Base-by-base conservation (phyloP, 2,329 filamentous ascomycete genomes). In the Ceratocystis huliohia region DNA sequence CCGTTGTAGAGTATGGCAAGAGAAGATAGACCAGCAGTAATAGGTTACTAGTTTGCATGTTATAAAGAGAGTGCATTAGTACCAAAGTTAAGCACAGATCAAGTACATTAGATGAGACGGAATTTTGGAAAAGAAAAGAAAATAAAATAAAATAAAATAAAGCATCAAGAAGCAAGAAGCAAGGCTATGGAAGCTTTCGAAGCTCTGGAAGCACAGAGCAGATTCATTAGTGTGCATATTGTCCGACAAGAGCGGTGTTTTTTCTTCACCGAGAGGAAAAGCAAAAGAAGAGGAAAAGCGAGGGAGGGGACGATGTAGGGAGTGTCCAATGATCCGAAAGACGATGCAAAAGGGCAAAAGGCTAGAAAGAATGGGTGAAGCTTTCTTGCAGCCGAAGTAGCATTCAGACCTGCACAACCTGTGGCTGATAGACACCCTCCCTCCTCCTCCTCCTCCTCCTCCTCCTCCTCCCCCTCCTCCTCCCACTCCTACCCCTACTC, bases 141-240 rank as follows among this genome's bases (percentile, higher is more conserved):
- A 13, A 41, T 15, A 41, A 41, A 41, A 41, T 41, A 15, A 41
- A 41, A 41, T 41, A 41, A 41, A 10, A 2, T 3, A 41, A 10
- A 2, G 3, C 13, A 28, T 13, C 28, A 59, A 37, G 56, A 59
- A 37, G 56, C 28, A 59, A 37, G 56, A 59, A 37, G 56, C 56
- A 59, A 41, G 28, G n/a, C 56, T 5, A 17, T 59, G 17, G 56
- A 59, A 59, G 56, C 25, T 59, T 37, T 59, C 56, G 56, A 59
- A 59, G 56, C 56, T 20, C 56, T 59, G 28, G 56, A 59, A 59
- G 25, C 56, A 37, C 25, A 33, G 8, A 33, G n/a, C 56, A 20
- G 28, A 30, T 5, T 59, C 56, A 59, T 30, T 59, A 59, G 56
- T 59, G 56, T 59, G 56, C 56, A 59, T 37, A 59, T 59, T 59